These are phyloP conservation scores for Karstenula rhodostoma DNA, from an alignment of 2,329 filamentous ascomycete genomes.

Conservation along the genomic window DNA sequence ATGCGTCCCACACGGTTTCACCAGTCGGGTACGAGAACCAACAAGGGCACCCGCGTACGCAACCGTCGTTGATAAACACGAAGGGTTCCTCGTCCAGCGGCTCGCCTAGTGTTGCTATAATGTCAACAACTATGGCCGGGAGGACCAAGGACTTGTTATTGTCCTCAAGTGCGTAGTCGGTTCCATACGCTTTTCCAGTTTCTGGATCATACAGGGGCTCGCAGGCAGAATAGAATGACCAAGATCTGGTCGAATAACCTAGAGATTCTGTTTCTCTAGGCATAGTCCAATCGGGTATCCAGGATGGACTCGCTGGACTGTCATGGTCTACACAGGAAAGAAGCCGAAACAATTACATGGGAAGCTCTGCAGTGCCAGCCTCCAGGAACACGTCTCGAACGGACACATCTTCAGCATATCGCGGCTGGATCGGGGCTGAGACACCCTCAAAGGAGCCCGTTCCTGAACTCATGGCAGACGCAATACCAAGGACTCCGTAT, in stretches of 20 bases:
- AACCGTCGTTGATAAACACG: background rate
- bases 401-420: slow-evolving; percentile 23
- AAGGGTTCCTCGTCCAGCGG: background rate
- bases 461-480: background rate
- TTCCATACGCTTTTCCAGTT: background rate
- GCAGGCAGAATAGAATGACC: slow-evolving; percentile 28
- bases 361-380: slow-evolving; percentile 24
- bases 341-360: slow-evolving; percentile 18
- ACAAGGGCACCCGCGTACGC: background rate
- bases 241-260: slow-evolving; percentile 31
- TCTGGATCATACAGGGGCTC: slow-evolving; percentile 2
- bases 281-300: slow-evolving; percentile 35
- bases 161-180: slow-evolving; percentile 10
- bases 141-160: slow-evolving; percentile 23
- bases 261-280: slow-evolving; percentile 30
- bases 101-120: slow-evolving; percentile 10
- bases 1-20: slow-evolving; percentile 30
- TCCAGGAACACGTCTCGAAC: slow-evolving; percentile 29
- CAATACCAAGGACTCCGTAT: slow-evolving; percentile 34
- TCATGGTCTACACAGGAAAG: slow-evolving; percentile 36
- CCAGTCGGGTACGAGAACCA: slow-evolving; percentile 16
- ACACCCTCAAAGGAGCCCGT: no score
- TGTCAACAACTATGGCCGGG: slow-evolving; percentile 28
- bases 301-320: slow-evolving; percentile 28
- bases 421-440: slow-evolving; percentile 17